phyloP scores from a whole-genome alignment of 169 alveolate species.

The Eimeria necatrix region DNA sequence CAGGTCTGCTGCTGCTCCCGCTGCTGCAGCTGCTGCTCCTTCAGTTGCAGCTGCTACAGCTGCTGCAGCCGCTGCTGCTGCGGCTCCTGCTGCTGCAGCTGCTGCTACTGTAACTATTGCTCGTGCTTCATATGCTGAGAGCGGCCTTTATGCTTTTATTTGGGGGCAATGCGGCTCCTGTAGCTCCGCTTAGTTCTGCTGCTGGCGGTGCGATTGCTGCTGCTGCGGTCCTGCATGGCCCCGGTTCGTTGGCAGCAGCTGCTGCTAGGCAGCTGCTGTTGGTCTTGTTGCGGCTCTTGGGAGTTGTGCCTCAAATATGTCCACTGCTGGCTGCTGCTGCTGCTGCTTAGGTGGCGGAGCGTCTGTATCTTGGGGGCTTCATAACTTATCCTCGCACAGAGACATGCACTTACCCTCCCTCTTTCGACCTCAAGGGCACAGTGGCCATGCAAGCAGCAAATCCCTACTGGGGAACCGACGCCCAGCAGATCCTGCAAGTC shows the following conservation, averaged over 20 bases:
- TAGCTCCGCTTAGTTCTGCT: too few relatives aligned
- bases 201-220: too few relatives aligned
- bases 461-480: conserved; percentile 82
- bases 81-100: neutral
- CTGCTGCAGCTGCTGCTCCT: too few relatives aligned
- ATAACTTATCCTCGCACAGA: conserved; percentile 98
- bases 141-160: too few relatives aligned
- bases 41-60: neutral
- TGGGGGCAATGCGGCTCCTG: too few relatives aligned
- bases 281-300: neutral
- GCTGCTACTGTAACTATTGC: neutral
- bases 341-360: conserved; percentile 93
- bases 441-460: conserved; percentile 77
- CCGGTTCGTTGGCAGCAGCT: too few relatives aligned
- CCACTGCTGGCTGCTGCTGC: neutral
- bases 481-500: conserved; percentile 72
- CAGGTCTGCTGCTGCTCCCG: conserved; percentile 56
- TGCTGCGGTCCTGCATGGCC: too few relatives aligned
- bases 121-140: neutral
- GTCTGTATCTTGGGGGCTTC: conserved; percentile 95
- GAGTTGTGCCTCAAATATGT: too few relatives aligned
- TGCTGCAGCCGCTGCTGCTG: neutral
- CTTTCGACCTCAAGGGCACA: conserved; percentile 68
- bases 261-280: too few relatives aligned
- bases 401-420: conserved; percentile 90